Evolutionary conservation across 495 filamentous ascomycete genomes (phyloP).

Genomic region (Annulohypoxylon stygium): DNA sequence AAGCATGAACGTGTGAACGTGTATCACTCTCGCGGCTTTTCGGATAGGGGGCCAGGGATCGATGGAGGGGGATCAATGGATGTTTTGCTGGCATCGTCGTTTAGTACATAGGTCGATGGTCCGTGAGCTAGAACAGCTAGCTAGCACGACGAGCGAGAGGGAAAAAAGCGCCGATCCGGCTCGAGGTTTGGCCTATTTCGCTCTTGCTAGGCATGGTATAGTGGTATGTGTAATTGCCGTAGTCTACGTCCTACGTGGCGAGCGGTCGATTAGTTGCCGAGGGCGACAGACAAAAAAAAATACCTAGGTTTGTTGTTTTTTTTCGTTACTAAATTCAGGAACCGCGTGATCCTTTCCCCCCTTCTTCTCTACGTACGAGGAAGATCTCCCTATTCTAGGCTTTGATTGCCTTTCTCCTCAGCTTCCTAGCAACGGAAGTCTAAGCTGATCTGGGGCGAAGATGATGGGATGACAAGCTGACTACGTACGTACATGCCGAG

Average conservation of each 20-base stretch:
- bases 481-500: slow-evolving; percentile 3
- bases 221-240: slow-evolving; percentile 5
- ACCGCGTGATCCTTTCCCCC: background rate
- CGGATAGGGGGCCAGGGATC: background rate
- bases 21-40: slow-evolving; percentile 5
- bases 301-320: too few species aligned
- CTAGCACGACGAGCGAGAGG: background rate
- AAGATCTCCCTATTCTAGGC: slow-evolving; percentile 6
- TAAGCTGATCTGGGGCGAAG: background rate
- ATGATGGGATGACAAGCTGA: background rate
- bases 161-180: slow-evolving; percentile 1
- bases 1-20: background rate
- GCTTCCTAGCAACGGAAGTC: background rate
- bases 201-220: background rate
- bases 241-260: slow-evolving; percentile 11
- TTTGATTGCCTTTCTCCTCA: background rate
- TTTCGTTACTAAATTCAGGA: slow-evolving; percentile 2
- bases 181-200: background rate
- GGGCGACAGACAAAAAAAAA: background rate
- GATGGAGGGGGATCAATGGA: background rate
- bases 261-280: slow-evolving; percentile 1
- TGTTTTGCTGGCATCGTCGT: slow-evolving; percentile 5
- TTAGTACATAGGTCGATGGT: background rate
- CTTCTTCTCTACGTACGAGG: background rate
- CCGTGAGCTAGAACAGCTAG: slow-evolving; percentile 1